phyloP scores from a whole-genome alignment of 352 stramenopile genomes.

The Plasmopara viticola region DNA sequence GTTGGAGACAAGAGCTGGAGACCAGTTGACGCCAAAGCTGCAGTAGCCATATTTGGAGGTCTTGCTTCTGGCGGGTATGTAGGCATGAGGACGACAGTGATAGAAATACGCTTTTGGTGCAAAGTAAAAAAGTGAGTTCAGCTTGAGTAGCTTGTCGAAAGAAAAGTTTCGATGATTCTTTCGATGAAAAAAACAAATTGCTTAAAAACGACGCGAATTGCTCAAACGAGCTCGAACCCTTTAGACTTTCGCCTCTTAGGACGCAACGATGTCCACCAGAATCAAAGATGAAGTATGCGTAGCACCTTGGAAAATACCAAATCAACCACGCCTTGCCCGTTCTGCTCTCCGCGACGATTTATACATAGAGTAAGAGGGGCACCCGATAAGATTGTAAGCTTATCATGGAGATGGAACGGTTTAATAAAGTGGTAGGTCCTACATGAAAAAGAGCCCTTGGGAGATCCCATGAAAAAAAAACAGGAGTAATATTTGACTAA shows the following conservation, averaged over 20 bases:
- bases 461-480: not conserved
- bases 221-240: too few species aligned
- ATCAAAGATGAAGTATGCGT: not conserved
- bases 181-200: too few species aligned
- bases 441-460: too few species aligned
- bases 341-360: not conserved
- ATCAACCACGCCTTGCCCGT: too few species aligned
- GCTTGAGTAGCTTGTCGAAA: too few species aligned
- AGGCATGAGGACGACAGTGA: slow-evolving; percentile 5
- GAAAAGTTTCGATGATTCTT: too few species aligned
- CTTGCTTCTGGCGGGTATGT: slow-evolving; percentile 1
- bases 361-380: not conserved
- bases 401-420: slow-evolving; percentile 8
- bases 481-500: slow-evolving; percentile 1
- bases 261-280: too few species aligned
- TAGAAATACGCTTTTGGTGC: not conserved
- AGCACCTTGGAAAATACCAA: too few species aligned
- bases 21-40: slow-evolving; percentile 2
- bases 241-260: too few species aligned
- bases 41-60: slow-evolving; percentile 1
- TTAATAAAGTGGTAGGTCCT: not conserved
- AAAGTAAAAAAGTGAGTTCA: too few species aligned
- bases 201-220: too few species aligned
- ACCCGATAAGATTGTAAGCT: slow-evolving; percentile 14
- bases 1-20: slow-evolving; percentile 35